Conservation (phyloP, 352 stramenopile genomes). For the Phytophthora fragariae region DNA sequence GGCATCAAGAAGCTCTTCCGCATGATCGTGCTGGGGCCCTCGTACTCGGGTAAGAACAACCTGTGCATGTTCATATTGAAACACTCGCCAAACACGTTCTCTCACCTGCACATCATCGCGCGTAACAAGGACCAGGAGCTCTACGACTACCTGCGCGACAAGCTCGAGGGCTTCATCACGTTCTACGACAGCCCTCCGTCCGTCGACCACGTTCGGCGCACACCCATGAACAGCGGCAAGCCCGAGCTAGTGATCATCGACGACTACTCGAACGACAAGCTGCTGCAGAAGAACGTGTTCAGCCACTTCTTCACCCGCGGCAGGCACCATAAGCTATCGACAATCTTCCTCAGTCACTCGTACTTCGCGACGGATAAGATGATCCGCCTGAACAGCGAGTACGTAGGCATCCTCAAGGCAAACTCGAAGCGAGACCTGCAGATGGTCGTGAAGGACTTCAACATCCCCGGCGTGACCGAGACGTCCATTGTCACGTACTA, state of each 20-base stretch:
- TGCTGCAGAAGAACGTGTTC: slow-evolving; percentile 17
- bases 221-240: slow-evolving; percentile 16
- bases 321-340: slow-evolving; percentile 17
- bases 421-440: slow-evolving; percentile 32
- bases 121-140: slow-evolving; percentile 29
- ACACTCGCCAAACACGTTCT: slow-evolving; percentile 7
- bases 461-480: slow-evolving; percentile 11
- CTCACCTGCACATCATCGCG: slow-evolving; percentile 15
- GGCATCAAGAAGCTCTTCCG: slow-evolving; percentile 33
- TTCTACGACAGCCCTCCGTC: slow-evolving; percentile 14
- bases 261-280: slow-evolving; percentile 23
- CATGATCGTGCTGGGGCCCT: slow-evolving; percentile 24
- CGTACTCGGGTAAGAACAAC: slow-evolving; percentile 23
- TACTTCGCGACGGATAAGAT: background rate
- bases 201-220: slow-evolving; percentile 16
- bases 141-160: slow-evolving; percentile 32
- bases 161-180: slow-evolving; percentile 25
- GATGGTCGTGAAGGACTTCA: slow-evolving; percentile 24
- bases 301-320: slow-evolving; percentile 1
- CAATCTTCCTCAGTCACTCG: slow-evolving; percentile 3
- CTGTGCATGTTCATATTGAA: background rate
- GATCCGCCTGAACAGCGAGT: background rate
- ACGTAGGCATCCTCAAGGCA: slow-evolving; percentile 15
- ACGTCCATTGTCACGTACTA: slow-evolving; percentile 1
- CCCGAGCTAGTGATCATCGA: slow-evolving; percentile 32